These are phyloP conservation scores for Xanthoconium stramineum DNA, from an alignment of 768 basidiomycete genomes.

Conservation along the genomic window DNA sequence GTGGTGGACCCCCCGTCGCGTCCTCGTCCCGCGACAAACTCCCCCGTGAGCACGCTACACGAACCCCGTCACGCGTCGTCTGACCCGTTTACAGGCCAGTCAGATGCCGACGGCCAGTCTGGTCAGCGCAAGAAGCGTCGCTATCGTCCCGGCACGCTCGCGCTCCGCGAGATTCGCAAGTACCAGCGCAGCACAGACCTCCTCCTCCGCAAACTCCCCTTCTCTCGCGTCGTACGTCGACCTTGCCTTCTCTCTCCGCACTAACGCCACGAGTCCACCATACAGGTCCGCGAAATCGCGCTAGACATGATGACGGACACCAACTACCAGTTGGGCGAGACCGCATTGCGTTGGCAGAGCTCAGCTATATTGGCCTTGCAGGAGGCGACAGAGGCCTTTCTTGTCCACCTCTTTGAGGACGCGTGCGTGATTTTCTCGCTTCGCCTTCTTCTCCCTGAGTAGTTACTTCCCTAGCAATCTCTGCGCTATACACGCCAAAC, in stretches of 20 bases:
- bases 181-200: slow-evolving; percentile 94
- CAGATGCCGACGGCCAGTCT: slow-evolving; percentile 24
- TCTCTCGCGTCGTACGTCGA: slow-evolving; percentile 79
- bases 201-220: slow-evolving; percentile 83
- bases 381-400: slow-evolving; percentile 92
- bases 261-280: slow-evolving; percentile 1
- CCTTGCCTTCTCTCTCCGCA: neutral
- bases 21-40: slow-evolving; percentile 26
- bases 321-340: slow-evolving; percentile 51
- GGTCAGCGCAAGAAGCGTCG: slow-evolving; percentile 49
- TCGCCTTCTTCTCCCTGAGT: neutral
- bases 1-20: slow-evolving; percentile 43
- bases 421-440: slow-evolving; percentile 63
- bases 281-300: slow-evolving; percentile 94
- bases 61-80: slow-evolving; percentile 7
- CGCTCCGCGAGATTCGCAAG: slow-evolving; percentile 87
- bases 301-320: slow-evolving; percentile 83
- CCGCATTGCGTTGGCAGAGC: slow-evolving; percentile 88
- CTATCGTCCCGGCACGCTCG: slow-evolving; percentile 89
- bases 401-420: slow-evolving; percentile 97
- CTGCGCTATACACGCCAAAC: slow-evolving; percentile 96
- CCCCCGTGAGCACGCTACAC: slow-evolving; percentile 21
- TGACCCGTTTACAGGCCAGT: slow-evolving; percentile 18
- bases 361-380: slow-evolving; percentile 92
- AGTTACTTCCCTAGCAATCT: slow-evolving; percentile 63